phyloP scores from a whole-genome alignment of 169 alveolate species.

The Plasmodium vivax region DNA sequence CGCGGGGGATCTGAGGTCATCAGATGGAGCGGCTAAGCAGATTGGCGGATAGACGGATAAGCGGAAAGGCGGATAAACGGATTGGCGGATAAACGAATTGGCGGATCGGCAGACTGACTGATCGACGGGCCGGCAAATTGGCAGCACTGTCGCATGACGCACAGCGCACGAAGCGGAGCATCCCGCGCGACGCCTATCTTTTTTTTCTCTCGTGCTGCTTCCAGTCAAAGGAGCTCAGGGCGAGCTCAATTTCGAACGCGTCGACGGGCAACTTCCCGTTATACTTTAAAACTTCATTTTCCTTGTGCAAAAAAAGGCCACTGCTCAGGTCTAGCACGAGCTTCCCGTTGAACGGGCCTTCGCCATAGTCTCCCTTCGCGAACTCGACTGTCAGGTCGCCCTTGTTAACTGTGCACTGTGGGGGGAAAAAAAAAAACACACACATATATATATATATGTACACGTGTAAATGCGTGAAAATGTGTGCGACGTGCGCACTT shows the following conservation, averaged over 20 bases:
- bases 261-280: slow-evolving; percentile 55
- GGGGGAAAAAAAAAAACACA: background rate
- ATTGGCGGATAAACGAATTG: too few relatives aligned
- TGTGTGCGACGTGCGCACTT: background rate
- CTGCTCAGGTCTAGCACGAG: slow-evolving; percentile 28
- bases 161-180: background rate
- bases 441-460: background rate
- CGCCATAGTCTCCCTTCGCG: slow-evolving; percentile 55
- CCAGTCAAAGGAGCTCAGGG: slow-evolving; percentile 50
- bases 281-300: slow-evolving; percentile 46
- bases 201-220: slow-evolving; percentile 21
- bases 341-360: slow-evolving; percentile 48
- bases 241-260: slow-evolving; percentile 53
- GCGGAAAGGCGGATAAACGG: too few relatives aligned
- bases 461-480: background rate
- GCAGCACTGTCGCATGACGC: background rate
- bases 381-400: slow-evolving; percentile 29
- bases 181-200: background rate
- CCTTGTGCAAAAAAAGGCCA: slow-evolving; percentile 50
- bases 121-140: background rate
- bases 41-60: background rate
- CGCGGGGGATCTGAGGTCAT: background rate
- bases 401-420: slow-evolving; percentile 50
- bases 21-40: background rate
- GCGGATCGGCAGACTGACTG: background rate